phyloP scores from a whole-genome alignment of 345 rosid genomes.

The Bretschneidera sinensis region DNA sequence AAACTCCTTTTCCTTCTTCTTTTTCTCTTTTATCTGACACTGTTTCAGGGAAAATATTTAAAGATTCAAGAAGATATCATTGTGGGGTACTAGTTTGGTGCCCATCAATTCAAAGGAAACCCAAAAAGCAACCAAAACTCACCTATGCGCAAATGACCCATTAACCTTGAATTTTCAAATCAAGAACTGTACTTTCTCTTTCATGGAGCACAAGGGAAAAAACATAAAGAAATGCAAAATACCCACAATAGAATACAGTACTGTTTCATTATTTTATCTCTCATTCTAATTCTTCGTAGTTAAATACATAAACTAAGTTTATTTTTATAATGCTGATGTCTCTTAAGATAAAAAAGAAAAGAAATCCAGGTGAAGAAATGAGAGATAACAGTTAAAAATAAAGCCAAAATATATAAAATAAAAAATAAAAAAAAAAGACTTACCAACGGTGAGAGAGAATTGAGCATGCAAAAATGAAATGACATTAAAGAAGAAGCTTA shows the following conservation, averaged over 20 bases:
- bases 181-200: slow-evolving; percentile 24
- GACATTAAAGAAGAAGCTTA: slow-evolving; percentile 23
- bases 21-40: slow-evolving; percentile 21
- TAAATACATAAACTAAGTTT: neutral
- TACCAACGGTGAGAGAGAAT: slow-evolving; percentile 36
- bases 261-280: slow-evolving; percentile 1
- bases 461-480: slow-evolving; percentile 32
- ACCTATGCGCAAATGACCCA: slow-evolving; percentile 37
- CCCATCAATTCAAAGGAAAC: slow-evolving; percentile 19
- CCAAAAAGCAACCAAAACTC: slow-evolving; percentile 11
- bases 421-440: too few relatives aligned
- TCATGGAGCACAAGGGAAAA: slow-evolving; percentile 30
- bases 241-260: neutral
- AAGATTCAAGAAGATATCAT: slow-evolving; percentile 10
- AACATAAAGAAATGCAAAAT: neutral
- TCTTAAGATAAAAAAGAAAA: neutral
- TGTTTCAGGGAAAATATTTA: slow-evolving; percentile 16
- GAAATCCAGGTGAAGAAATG: slow-evolving; percentile 39
- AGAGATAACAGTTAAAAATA: slow-evolving; percentile 24
- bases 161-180: slow-evolving; percentile 40
- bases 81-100: slow-evolving; percentile 12
- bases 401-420: slow-evolving; percentile 19
- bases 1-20: neutral
- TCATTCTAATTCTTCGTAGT: neutral
- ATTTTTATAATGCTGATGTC: neutral